phyloP scores from a whole-genome alignment of 352 stramenopile genomes.

The Thalassiosira hispida region DNA sequence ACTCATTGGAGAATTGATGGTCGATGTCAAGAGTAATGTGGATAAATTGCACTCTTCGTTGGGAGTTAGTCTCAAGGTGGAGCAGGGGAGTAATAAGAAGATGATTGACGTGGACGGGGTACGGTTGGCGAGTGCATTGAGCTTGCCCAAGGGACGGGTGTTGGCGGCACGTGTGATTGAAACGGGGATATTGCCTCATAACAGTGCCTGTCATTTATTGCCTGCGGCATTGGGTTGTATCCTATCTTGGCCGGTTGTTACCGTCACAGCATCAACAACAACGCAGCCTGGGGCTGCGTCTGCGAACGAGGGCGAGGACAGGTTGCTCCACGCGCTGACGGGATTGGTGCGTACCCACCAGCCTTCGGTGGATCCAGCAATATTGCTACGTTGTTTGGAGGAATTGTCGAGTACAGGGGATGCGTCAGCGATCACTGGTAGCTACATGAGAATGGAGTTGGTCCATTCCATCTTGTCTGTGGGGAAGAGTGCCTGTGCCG shows the following conservation, averaged over 20 bases:
- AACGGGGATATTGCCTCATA: slow-evolving; percentile 74
- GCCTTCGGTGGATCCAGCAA: slow-evolving; percentile 44
- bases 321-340: slow-evolving; percentile 64
- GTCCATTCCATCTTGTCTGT: slow-evolving; percentile 70
- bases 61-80: slow-evolving; percentile 41
- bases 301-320: slow-evolving; percentile 48
- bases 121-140: slow-evolving; percentile 61
- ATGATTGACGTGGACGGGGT: slow-evolving; percentile 38
- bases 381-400: slow-evolving; percentile 61
- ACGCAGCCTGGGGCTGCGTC: neutral
- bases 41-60: slow-evolving; percentile 50
- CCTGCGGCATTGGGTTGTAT: slow-evolving; percentile 31
- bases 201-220: slow-evolving; percentile 59
- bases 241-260: neutral
- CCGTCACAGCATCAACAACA: slow-evolving; percentile 1
- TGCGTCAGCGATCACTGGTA: slow-evolving; percentile 37
- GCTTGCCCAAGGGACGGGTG: slow-evolving; percentile 74
- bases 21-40: slow-evolving; percentile 62
- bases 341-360: slow-evolving; percentile 60
- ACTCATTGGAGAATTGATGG: slow-evolving; percentile 67
- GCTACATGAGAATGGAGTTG: slow-evolving; percentile 61
- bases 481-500: slow-evolving; percentile 40
- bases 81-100: slow-evolving; percentile 32
- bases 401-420: slow-evolving; percentile 1
- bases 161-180: slow-evolving; percentile 75